phyloP scores from a whole-genome alignment of 495 filamentous ascomycete species.

The Entonaema liquescens region DNA sequence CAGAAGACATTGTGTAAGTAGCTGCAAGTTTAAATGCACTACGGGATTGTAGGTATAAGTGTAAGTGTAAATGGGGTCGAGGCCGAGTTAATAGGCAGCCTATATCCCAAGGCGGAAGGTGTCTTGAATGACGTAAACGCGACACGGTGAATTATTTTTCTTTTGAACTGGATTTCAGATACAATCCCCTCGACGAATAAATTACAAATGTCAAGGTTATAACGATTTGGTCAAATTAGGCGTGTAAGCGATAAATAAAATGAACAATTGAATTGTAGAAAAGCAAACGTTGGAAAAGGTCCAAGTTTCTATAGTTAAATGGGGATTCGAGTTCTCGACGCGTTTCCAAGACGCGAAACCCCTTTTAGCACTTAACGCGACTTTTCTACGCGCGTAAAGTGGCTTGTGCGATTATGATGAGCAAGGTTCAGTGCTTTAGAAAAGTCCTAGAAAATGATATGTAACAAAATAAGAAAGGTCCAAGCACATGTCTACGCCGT shows the following conservation, averaged over 20 bases:
- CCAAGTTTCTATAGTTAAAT: conserved; percentile 16
- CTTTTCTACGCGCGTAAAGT: conserved; percentile 29
- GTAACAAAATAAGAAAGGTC: conserved; percentile 4
- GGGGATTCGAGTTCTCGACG: conserved; percentile 10
- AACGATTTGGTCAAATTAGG: not conserved
- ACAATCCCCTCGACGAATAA: not conserved
- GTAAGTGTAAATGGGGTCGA: conserved; percentile 4
- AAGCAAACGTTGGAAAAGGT: conserved; percentile 5
- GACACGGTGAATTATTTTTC: conserved; percentile 13
- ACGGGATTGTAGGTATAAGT: not conserved
- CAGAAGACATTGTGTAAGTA: conserved; percentile 51
- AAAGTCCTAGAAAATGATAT: conserved; percentile 6
- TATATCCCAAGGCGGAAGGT: conserved; percentile 17
- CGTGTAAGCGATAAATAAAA: not conserved
- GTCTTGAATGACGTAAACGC: conserved; percentile 28
- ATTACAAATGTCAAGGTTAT: not conserved
- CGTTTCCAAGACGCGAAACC: conserved; percentile 27
- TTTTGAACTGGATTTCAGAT: not conserved
- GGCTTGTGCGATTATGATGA: conserved; percentile 31
- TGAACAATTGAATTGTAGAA: conserved; percentile 18
- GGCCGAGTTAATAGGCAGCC: conserved; percentile 14
- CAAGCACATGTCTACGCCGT: not conserved
- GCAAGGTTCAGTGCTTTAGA: not conserved
- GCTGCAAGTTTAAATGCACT: not conserved
- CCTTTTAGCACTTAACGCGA: conserved; percentile 19